Conservation (phyloP, 169 alveolate genomes). For the Sarcocystis neurona region DNA sequence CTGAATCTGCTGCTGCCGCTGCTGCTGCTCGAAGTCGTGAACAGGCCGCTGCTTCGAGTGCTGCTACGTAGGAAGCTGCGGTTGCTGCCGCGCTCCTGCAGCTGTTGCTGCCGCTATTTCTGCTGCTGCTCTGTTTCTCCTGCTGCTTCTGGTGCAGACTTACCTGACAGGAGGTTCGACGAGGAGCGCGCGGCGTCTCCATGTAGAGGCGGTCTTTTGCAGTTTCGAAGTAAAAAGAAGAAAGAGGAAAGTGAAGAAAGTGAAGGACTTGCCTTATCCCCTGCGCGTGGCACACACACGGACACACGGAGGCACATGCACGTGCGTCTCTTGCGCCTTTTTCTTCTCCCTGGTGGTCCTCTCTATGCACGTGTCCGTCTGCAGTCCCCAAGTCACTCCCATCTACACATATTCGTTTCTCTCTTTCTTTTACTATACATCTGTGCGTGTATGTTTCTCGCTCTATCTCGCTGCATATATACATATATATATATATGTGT, state of each 20-base stretch:
- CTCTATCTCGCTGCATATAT: neutral
- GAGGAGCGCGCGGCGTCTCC: conserved; percentile 36
- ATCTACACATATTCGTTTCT: neutral
- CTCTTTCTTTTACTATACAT: neutral
- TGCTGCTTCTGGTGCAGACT: too few species aligned
- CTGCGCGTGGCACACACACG: neutral
- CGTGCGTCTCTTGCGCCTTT: neutral
- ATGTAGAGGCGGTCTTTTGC: conserved; percentile 66
- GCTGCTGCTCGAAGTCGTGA: too few species aligned
- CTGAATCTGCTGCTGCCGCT: too few species aligned
- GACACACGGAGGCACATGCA: neutral
- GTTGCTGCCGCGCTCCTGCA: too few species aligned
- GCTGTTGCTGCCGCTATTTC: too few species aligned
- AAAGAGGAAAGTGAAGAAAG: conserved; percentile 41
- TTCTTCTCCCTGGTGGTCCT: too few species aligned
- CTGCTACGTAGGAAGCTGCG: too few species aligned
- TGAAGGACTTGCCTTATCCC: conserved; percentile 44
- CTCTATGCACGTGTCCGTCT: neutral
- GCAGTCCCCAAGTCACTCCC: neutral
- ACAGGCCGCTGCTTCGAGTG: too few species aligned
- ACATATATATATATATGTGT: neutral
- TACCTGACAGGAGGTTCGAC: conserved; percentile 65
- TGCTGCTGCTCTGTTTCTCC: too few species aligned
- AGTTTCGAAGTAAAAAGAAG: conserved; percentile 50
- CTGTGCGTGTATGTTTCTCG: neutral